Base-by-base conservation (phyloP, 192 early-diverging fungal species). In the Coemansia aciculifera region DNA sequence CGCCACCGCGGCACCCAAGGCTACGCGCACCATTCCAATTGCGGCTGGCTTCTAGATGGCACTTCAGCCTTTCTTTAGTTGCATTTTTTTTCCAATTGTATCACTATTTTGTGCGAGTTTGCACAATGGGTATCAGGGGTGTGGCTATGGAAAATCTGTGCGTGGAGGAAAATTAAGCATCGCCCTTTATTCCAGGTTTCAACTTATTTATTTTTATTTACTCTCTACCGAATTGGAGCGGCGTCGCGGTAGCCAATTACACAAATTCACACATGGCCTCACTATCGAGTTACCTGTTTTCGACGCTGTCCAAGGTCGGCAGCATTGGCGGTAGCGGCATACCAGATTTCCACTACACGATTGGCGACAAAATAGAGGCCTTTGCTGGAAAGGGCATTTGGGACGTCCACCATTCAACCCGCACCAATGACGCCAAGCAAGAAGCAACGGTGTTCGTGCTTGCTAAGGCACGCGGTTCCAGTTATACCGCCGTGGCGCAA, bases 401-500 rank as follows among this genome's bases (percentile, higher is more conserved):
- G 90, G 69, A 86, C 7, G 64, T 90, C 17, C 85, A 89, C 77
- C 76, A 59, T 17, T 66, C 66, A 21, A 44, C 61, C 2, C 76
- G 67, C 29, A 67, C 44, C 11, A 63, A 66, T 44, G 88, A 91
- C 12, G 89, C 89, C 60, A 84, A 85, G 59, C 85, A 86, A 11
- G 66, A 85, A 23, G 90, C 89, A 1, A 88, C 94, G 11, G 88
- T 97, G 10, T 96, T 98, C 76, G 86, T 91, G 8, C 95, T 95
- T 70, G 94, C 94, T 74, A 81, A 86, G 49, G 62, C 69, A 19
- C 84, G 84, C 40, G 79, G 91, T 54, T 73, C 81, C 36, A 90
- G 92, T 64, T 88, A 85, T 64, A 63, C 95, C n/a, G 86, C 87
- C 2, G 84, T 95, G n/a, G 95, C 96, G 17, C 86, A 87, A 66